phyloP scores from a whole-genome alignment of 176 grass and related monocot genomes.

The Neostapfia colusana region DNA sequence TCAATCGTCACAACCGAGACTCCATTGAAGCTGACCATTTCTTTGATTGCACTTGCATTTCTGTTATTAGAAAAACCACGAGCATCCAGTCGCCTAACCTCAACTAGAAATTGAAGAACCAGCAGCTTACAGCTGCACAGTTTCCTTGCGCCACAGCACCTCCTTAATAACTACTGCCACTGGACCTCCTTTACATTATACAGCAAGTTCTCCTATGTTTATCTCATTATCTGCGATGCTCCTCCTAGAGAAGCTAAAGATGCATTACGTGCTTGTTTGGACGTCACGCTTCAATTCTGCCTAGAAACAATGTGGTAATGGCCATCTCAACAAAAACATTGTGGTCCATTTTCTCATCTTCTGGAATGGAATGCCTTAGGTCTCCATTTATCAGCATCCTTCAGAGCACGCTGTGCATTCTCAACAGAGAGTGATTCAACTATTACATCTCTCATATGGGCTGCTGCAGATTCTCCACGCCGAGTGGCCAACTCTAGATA shows the following conservation, averaged over 20 bases:
- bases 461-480: conserved; percentile 54
- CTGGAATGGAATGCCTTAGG: conserved; percentile 42
- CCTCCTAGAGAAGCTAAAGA: background rate
- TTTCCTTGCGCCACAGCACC: background rate
- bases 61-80: conserved; percentile 3
- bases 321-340: background rate
- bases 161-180: background rate
- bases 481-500: conserved; percentile 69
- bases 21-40: background rate
- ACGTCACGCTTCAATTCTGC: background rate
- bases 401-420: conserved; percentile 33
- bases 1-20: background rate
- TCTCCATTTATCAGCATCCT: conserved; percentile 55
- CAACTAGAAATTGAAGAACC: background rate
- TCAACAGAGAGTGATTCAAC: conserved; percentile 38
- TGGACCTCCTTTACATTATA: background rate
- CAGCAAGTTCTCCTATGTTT: background rate
- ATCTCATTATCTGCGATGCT: background rate
- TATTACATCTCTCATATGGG: conserved; percentile 58
- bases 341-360: conserved; percentile 34
- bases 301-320: background rate
- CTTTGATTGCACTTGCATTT: background rate
- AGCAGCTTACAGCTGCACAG: background rate
- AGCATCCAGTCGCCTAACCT: conserved; percentile 1
- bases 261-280: conserved; percentile 1